Evolutionary conservation across 192 early-diverging fungal species (phyloP), one percentile per base, ranked within the genome.

Genomic region (Coemansia asiatica): DNA sequence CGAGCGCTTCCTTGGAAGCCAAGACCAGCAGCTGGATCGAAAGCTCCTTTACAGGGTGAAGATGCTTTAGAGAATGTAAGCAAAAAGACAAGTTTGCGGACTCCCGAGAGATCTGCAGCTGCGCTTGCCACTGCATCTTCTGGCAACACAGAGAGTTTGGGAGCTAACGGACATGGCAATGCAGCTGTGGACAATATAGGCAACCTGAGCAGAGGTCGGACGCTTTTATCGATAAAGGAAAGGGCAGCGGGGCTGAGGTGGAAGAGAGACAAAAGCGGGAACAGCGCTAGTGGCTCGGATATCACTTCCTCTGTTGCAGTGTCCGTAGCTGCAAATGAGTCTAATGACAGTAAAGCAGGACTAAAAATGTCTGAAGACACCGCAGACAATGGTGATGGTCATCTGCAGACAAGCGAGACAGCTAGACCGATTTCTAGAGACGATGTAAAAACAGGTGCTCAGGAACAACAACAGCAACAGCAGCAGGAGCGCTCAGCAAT

Each of bases 181-280:
- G 55, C 21, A 15, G 67, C 10, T 10, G 54, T 13, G 25, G 69
- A 51, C 56, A 65, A 78, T 44, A 6, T 47, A 12, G 38, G 44
- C 28, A 57, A 49, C 10, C 25, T 63, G 50, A 57, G 62, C 48
- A 64, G 61, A 25, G 62, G 63, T 18, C 26, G 62, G 27, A 35
- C 67, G 29, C 64, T 81, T 35, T 57, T 64, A 58, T 61, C 69
- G 23, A 50, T 81, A 38, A 53, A 51, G 31, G 79, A 73, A 61
- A 74, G 74, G 15, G 70, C 79, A 2, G 56, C 63, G 0, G 79
- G 74, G 55, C 60, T 81, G 9, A 63, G 74, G 15, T 63, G 79
- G 50, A 75, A 67, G 64, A 77, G 70, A 57, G 75, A 68, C 33
- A 66, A 68, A 19, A 54, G 69, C 33, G 55, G 58, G 10, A 63